Evolutionary conservation across 148 eudicot species (phyloP), one percentile per base, ranked within the genome.

Genomic region (Bassia scoparia): DNA sequence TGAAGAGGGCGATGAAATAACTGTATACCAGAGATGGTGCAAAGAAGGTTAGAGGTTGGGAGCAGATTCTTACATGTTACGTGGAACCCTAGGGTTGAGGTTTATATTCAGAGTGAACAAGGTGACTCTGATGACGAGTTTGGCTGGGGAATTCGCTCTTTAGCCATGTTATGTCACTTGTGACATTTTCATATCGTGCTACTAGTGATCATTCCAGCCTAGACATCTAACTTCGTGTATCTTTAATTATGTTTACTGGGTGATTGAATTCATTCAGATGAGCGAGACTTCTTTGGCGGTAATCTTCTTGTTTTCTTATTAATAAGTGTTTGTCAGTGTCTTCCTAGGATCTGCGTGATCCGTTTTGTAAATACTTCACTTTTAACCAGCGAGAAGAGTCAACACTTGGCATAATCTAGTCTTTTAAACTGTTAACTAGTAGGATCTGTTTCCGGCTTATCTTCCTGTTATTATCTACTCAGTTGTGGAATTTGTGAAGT

Each of bases 21-120:
- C 54, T 1, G 79, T 69, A 35, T 66, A 41, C 77, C 86, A 6
- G 83, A 80, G 73, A 72, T 63, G 76, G 54, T 79, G 70, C 77
- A 68, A 75, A 82, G 68, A 58, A 79, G 55, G 69, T 80, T 41
- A 72, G 85, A 73, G 81, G 78, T 31, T 87, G 86, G 88, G 90
- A 80, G 82, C 89, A 84, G 67, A 56, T 84, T 46, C 29, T 84
- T 35, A 78, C 76, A 70, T 86, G 81, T 76, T 87, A 44, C 83
- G 80, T 5, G 87, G 86, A 29, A 82, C 83, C 12, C 43, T 80
- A 9, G 83, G 49, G 83, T 81, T 30, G 86, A 83, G 64, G 86
- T 83, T 12, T 71, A 76, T 63, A 70, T 59, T 78, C 84, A 53
- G 84, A 82, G 7, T 15, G 87, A 78, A 61, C 64, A 70, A 20